Evolutionary conservation across 2,329 filamentous ascomycete species (phyloP).

Genomic region (Exophiala dermatitidis): DNA sequence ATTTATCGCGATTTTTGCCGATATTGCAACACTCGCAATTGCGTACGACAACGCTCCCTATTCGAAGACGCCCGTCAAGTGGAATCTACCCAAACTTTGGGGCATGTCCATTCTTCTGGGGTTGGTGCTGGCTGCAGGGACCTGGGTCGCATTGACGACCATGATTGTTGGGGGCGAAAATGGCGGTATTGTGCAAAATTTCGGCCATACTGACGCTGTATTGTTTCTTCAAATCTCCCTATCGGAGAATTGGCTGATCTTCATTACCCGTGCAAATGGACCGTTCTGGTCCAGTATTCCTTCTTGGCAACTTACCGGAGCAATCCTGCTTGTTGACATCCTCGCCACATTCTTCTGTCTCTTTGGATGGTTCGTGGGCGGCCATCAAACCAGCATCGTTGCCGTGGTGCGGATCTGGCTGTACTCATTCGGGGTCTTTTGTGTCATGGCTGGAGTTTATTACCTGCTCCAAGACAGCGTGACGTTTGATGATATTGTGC

Average conservation of each 20-base stretch:
- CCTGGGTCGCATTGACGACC: slow-evolving; percentile 83
- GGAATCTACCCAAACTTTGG: slow-evolving; percentile 92
- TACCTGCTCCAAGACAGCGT: slow-evolving; percentile 74
- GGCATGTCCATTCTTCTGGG: slow-evolving; percentile 83
- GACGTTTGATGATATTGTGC: slow-evolving; percentile 87
- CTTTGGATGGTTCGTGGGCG: slow-evolving; percentile 71
- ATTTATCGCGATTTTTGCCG: slow-evolving; percentile 91
- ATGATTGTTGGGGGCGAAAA: slow-evolving; percentile 62
- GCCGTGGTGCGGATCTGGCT: slow-evolving; percentile 84
- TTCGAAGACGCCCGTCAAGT: slow-evolving; percentile 81
- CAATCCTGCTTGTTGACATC: slow-evolving; percentile 74
- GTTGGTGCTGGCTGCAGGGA: slow-evolving; percentile 70
- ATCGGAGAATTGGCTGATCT: slow-evolving; percentile 93
- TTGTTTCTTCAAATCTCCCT: slow-evolving; percentile 86
- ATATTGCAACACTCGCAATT: slow-evolving; percentile 85
- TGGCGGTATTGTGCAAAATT: slow-evolving; percentile 85
- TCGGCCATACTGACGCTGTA: slow-evolving; percentile 71
- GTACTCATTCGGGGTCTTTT: slow-evolving; percentile 85
- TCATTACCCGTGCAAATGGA: slow-evolving; percentile 88
- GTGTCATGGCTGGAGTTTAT: slow-evolving; percentile 68
- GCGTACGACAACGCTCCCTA: slow-evolving; percentile 89
- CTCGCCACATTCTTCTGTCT: slow-evolving; percentile 78
- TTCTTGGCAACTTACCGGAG: slow-evolving; percentile 73
- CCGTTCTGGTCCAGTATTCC: slow-evolving; percentile 87
- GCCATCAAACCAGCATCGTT: slow-evolving; percentile 63